Conservation (phyloP, 257 asterid genomes). For the Nicotiana tomentosiformis region DNA sequence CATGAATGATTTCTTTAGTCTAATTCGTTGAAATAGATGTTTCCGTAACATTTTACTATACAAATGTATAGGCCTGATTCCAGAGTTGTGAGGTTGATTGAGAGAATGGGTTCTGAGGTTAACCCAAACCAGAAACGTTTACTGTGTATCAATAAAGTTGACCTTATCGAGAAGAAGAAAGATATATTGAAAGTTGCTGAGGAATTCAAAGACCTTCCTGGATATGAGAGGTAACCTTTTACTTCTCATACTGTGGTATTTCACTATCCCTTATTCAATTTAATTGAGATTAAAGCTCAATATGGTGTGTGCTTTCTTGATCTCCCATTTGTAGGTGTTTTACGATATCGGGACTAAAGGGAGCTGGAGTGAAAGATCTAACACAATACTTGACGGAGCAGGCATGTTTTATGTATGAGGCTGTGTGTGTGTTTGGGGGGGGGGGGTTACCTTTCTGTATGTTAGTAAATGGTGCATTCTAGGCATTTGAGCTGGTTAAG, state of each 20-base stretch:
- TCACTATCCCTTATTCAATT: background rate
- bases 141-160: constrained; percentile 87
- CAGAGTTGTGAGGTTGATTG: constrained; percentile 86
- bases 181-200: constrained; percentile 63
- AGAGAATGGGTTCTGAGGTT: constrained; percentile 75
- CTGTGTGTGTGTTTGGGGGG: background rate
- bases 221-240: constrained; percentile 64
- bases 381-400: constrained; percentile 61
- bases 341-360: constrained; percentile 87
- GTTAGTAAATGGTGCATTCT: background rate
- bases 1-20: background rate
- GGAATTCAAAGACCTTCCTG: constrained; percentile 78
- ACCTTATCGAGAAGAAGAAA: constrained; percentile 69
- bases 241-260: background rate
- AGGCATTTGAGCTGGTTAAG: background rate
- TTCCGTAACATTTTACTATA: background rate
- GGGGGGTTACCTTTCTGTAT: no score
- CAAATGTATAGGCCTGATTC: constrained; percentile 63
- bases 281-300: constrained; percentile 19
- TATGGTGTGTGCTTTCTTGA: constrained; percentile 4
- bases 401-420: constrained; percentile 27
- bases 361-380: constrained; percentile 79
- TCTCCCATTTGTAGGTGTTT: constrained; percentile 45
- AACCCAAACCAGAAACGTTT: constrained; percentile 68
- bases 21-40: background rate